Conservation (phyloP, 176 grass and related monocot genomes). For the Paspalum notatum region DNA sequence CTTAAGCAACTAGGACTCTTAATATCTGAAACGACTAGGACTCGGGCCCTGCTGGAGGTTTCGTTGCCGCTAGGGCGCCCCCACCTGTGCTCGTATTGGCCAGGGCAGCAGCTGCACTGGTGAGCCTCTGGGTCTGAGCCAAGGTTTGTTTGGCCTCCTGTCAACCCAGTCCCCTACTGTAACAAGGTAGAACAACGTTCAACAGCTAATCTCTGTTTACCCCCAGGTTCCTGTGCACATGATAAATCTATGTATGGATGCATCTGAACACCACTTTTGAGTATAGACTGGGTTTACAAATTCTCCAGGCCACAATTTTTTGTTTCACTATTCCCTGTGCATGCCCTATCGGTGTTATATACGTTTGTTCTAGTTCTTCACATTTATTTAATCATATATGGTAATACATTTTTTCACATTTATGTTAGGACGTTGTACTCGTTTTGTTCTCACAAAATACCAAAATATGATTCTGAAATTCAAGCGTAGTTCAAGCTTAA, state of each 20-base stretch:
- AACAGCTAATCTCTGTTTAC: not conserved
- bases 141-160: too few relatives aligned
- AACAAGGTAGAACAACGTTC: slow-evolving; percentile 12
- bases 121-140: too few relatives aligned
- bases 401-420: not conserved
- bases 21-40: too few relatives aligned
- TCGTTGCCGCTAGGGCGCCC: too few relatives aligned
- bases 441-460: not conserved
- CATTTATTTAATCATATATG: not conserved
- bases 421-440: not conserved
- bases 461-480: too few relatives aligned
- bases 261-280: slow-evolving; percentile 3
- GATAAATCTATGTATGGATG: slow-evolving; percentile 11
- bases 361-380: not conserved
- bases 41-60: too few relatives aligned
- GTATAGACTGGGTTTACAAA: not conserved
- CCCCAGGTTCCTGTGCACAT: slow-evolving; percentile 10
- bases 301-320: too few relatives aligned
- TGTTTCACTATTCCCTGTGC: too few relatives aligned
- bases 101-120: too few relatives aligned
- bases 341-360: slow-evolving; percentile 1
- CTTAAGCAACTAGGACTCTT: too few relatives aligned
- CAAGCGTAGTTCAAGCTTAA: slow-evolving; percentile 5
- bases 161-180: too few relatives aligned
- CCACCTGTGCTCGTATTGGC: too few relatives aligned